A percentile compares a stretch with the other conserved stretches of the same genome.
Conservation (phyloP, 257 asterid genomes). For the Nicotiana tomentosiformis region DNA sequence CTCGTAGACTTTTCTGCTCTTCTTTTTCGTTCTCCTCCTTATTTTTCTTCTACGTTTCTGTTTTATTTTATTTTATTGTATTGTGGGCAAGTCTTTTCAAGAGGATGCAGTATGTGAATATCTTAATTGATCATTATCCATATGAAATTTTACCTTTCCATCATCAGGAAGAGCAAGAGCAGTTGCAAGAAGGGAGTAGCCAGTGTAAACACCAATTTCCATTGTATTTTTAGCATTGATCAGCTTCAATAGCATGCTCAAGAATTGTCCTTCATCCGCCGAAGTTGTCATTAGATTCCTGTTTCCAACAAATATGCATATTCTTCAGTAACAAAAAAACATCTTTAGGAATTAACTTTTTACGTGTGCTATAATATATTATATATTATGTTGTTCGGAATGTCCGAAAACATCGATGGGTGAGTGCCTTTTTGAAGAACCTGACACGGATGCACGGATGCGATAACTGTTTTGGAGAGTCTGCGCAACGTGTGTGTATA, state of each 20-base stretch:
- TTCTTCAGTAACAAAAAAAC: not conserved
- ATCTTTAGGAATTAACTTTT: not conserved
- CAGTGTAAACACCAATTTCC: slow-evolving; percentile 92
- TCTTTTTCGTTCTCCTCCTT: not conserved
- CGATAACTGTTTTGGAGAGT: too few relatives aligned
- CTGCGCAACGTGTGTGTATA: too few relatives aligned
- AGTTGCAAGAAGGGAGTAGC: slow-evolving; percentile 82
- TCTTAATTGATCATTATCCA: not conserved
- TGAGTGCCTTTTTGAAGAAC: too few relatives aligned
- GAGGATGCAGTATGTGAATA: too few relatives aligned
- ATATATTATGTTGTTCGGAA: too few relatives aligned
- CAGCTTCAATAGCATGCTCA: slow-evolving; percentile 77
- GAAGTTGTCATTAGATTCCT: slow-evolving; percentile 91
- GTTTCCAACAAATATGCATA: not conserved
- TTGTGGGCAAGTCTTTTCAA: too few relatives aligned
- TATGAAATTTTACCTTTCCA: slow-evolving; percentile 50
- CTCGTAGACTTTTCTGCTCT: not conserved
- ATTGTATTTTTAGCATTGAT: slow-evolving; percentile 85
- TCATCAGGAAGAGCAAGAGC: slow-evolving; percentile 81
- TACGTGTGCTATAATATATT: not conserved
- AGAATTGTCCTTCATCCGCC: slow-evolving; percentile 83
- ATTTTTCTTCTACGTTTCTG: not conserved
- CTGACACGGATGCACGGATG: too few relatives aligned
- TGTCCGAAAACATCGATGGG: too few relatives aligned
- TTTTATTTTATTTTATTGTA: too few relatives aligned